phyloP scores from a whole-genome alignment of 2,329 filamentous ascomycete species.

The Didymosphaeria variabile region DNA sequence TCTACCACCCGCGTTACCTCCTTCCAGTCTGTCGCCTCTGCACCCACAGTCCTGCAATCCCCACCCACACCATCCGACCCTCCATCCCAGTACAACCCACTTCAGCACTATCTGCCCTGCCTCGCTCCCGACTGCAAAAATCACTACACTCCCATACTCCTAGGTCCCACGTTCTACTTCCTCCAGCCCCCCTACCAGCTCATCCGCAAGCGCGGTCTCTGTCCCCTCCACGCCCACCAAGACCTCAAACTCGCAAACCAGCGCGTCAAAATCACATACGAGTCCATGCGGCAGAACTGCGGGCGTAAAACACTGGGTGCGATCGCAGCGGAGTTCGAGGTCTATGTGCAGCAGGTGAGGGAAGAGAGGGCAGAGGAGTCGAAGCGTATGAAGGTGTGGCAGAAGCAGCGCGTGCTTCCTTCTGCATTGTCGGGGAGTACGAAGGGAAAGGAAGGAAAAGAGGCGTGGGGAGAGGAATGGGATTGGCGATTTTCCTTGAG shows the following conservation, averaged over 20 bases:
- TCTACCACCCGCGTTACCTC: constrained; percentile 29
- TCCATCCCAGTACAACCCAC: constrained; percentile 38
- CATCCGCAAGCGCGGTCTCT: constrained; percentile 37
- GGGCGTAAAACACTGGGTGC: constrained; percentile 42
- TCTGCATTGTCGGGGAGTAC: neutral
- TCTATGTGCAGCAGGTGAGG: constrained; percentile 27
- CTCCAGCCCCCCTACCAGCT: constrained; percentile 40
- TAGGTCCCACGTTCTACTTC: constrained; percentile 40
- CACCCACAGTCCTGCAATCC: constrained; percentile 25
- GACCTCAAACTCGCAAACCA: constrained; percentile 39
- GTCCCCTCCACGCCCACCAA: constrained; percentile 35
- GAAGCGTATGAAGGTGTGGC: constrained; percentile 23
- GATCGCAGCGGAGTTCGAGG: constrained; percentile 41
- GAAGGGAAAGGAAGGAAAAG: constrained; percentile 6
- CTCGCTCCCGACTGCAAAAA: constrained; percentile 31
- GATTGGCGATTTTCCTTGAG: constrained; percentile 41
- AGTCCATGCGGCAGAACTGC: constrained; percentile 42
- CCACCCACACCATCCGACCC: constrained; percentile 17
- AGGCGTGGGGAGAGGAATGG: constrained; percentile 20
- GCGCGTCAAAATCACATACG: constrained; percentile 36
- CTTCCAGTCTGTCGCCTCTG: constrained; percentile 33
- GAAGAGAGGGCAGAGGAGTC: constrained; percentile 22
- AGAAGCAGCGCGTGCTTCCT: constrained; percentile 28
- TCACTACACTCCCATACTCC: constrained; percentile 34
- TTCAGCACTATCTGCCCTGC: constrained; percentile 45